Conservation (phyloP, 805 yeast genomes). For the Candida jianshihensis region DNA sequence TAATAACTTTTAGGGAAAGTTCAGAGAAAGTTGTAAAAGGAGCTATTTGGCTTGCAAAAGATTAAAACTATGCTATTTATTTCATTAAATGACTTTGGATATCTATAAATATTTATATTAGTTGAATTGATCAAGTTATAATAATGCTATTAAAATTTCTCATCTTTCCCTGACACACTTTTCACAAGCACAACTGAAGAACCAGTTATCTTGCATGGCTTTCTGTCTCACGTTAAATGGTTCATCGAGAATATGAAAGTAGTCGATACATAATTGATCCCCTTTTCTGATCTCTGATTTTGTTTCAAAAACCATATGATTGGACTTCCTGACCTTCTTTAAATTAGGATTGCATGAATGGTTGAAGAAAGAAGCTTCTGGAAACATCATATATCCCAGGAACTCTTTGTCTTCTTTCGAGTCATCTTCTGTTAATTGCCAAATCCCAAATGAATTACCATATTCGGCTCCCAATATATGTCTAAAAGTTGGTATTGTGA, state of each 20-base stretch:
- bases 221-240: slow-evolving; percentile 33
- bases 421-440: slow-evolving; percentile 38
- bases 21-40: no score
- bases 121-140: no score
- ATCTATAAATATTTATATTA: no score
- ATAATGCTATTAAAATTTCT: no score
- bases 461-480: slow-evolving; percentile 50
- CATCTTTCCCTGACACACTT: slow-evolving; percentile 31
- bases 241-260: slow-evolving; percentile 45
- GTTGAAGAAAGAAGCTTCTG: slow-evolving; percentile 61
- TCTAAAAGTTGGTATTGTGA: slow-evolving; percentile 36
- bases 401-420: slow-evolving; percentile 43
- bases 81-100: no score
- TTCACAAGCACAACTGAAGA: slow-evolving; percentile 47
- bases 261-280: slow-evolving; percentile 53
- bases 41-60: no score
- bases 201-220: slow-evolving; percentile 46
- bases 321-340: slow-evolving; percentile 33
- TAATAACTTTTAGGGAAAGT: no score
- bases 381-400: slow-evolving; percentile 53
- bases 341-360: slow-evolving; percentile 60
- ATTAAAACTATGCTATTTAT: no score
- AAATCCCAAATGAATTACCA: slow-evolving; percentile 65
- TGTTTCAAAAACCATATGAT: slow-evolving; percentile 37
- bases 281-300: slow-evolving; percentile 31